Conservation (phyloP, 805 yeast species). For the Candida ovalis region DNA sequence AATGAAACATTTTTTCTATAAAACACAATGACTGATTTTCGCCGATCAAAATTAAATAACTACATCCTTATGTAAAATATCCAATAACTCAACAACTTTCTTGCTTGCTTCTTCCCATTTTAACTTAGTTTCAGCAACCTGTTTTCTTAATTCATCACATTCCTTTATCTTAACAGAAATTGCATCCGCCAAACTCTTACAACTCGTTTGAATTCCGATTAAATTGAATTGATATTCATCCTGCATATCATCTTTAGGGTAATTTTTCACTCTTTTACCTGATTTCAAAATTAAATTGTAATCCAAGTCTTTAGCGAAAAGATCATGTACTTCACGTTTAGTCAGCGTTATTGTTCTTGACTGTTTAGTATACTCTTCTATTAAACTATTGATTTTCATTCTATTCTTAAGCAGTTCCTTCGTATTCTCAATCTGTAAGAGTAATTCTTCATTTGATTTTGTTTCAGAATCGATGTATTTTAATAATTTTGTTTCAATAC, state of each 20-base stretch:
- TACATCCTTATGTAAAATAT: conserved; percentile 6
- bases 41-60: too few species aligned
- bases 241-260: conserved; percentile 10
- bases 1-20: not conserved
- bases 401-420: conserved; percentile 22
- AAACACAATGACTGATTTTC: not conserved
- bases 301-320: conserved; percentile 29
- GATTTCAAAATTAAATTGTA: conserved; percentile 17
- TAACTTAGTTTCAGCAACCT: conserved; percentile 17
- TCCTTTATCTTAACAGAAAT: conserved; percentile 23
- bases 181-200: conserved; percentile 16
- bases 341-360: conserved; percentile 21
- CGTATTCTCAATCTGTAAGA: conserved; percentile 18
- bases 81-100: conserved; percentile 13
- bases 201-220: conserved; percentile 19
- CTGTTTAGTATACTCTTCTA: conserved; percentile 21
- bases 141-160: conserved; percentile 21
- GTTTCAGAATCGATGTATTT: conserved; percentile 18
- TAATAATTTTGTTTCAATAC: conserved; percentile 15
- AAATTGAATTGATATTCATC: conserved; percentile 23
- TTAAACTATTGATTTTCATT: conserved; percentile 21
- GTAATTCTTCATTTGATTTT: conserved; percentile 18
- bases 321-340: conserved; percentile 18
- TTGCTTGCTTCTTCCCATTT: conserved; percentile 25
- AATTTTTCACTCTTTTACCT: conserved; percentile 19